These are phyloP conservation scores for Chaetothyriales sp. DNA, from an alignment of 2,329 filamentous ascomycete species.

Conservation along the genomic window DNA sequence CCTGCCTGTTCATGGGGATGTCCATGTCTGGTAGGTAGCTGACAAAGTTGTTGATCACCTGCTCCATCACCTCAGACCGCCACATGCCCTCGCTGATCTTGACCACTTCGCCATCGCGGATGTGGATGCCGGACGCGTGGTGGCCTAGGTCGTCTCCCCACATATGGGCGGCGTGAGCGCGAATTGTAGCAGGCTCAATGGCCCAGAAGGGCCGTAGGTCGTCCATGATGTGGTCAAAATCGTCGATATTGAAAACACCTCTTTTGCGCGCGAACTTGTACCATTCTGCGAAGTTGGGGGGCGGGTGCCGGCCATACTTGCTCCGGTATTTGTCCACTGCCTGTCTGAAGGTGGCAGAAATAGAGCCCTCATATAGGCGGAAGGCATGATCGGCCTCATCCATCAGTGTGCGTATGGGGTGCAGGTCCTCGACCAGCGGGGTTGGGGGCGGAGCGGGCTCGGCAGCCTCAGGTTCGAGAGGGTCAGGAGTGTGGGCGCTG, in stretches of 20 bases:
- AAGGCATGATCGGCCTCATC: slow-evolving; percentile 23
- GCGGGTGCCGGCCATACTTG: slow-evolving; percentile 26
- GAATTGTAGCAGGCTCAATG: slow-evolving; percentile 21
- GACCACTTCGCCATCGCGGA: slow-evolving; percentile 23
- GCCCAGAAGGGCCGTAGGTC: slow-evolving; percentile 27
- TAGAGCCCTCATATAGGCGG: slow-evolving; percentile 20
- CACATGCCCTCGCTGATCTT: slow-evolving; percentile 25
- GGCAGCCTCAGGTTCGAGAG: not conserved
- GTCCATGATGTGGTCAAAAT: slow-evolving; percentile 25
- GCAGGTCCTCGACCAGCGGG: slow-evolving; percentile 14
- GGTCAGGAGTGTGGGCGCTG: not conserved
- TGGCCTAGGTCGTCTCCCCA: slow-evolving; percentile 16
- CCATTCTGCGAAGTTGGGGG: slow-evolving; percentile 27
- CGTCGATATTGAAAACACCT: slow-evolving; percentile 25
- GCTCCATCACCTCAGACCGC: slow-evolving; percentile 28
- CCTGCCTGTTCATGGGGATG: slow-evolving; percentile 50
- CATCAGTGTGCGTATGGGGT: slow-evolving; percentile 24
- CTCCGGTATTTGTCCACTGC: slow-evolving; percentile 26
- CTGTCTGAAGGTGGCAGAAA: slow-evolving; percentile 25
- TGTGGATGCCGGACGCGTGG: slow-evolving; percentile 22
- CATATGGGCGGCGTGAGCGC: slow-evolving; percentile 22
- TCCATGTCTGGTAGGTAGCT: slow-evolving; percentile 47
- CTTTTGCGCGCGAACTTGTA: slow-evolving; percentile 25
- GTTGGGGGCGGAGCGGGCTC: not conserved
- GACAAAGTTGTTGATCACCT: slow-evolving; percentile 38